Conservation (phyloP, 768 basidiomycete species). For the Collybia sordida region DNA sequence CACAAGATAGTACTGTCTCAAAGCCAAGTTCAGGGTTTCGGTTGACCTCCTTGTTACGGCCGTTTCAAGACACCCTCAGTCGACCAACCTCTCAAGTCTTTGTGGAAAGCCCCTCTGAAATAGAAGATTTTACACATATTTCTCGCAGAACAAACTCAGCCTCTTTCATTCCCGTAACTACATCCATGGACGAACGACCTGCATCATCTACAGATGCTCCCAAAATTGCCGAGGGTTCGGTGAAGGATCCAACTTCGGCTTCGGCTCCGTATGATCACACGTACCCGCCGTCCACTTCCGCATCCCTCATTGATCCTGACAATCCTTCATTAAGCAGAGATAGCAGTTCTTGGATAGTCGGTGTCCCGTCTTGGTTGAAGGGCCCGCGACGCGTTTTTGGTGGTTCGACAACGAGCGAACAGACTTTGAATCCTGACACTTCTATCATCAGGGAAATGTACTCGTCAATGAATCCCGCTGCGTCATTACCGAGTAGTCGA, state of each 20-base stretch:
- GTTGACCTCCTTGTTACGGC: conserved; percentile 63
- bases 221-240: conserved; percentile 6
- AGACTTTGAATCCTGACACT: conserved; percentile 23
- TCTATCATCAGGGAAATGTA: conserved; percentile 61
- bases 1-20: conserved; percentile 26
- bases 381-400: conserved; percentile 42
- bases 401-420: conserved; percentile 24
- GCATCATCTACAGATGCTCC: conserved; percentile 6
- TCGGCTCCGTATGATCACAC: conserved; percentile 54
- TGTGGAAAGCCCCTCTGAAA: conserved; percentile 32
- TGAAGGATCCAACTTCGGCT: conserved; percentile 21
- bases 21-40: conserved; percentile 54
- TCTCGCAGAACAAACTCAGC: conserved; percentile 51
- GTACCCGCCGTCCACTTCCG: conserved; percentile 73
- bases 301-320: conserved; percentile 47
- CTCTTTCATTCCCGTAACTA: conserved; percentile 62
- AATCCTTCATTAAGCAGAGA: conserved; percentile 48
- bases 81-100: conserved; percentile 20
- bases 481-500: conserved; percentile 29
- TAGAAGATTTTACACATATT: conserved; percentile 75
- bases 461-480: conserved; percentile 37
- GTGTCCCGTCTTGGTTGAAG: conserved; percentile 74
- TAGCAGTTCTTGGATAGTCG: conserved; percentile 58
- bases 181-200: conserved; percentile 8
- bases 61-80: conserved; percentile 56